Percentiles rank a stretch among this genome's conserved stretches.
These are phyloP conservation scores for Eimeria sp. DNA, from an alignment of 169 alveolate species.

Conservation along the genomic window DNA sequence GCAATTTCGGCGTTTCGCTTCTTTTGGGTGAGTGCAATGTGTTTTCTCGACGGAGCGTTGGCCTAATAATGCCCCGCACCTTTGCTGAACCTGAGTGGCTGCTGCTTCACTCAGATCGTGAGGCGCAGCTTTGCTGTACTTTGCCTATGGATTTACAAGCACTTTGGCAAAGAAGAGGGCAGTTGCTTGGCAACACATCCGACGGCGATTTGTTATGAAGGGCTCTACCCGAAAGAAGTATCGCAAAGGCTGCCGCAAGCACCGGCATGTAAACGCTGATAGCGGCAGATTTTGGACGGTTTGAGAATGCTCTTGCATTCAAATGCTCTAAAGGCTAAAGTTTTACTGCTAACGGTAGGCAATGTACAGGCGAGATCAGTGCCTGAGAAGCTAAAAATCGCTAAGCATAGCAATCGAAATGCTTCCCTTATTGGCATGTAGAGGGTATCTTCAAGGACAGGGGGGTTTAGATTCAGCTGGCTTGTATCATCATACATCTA, in stretches of 20 bases:
- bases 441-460: neutral
- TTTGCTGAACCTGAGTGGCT: neutral
- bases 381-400: neutral
- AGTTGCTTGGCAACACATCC: neutral
- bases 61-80: neutral
- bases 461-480: neutral
- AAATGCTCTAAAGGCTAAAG: neutral
- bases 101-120: neutral
- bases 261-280: neutral
- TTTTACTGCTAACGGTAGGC: neutral
- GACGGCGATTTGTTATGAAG: neutral
- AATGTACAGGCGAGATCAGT: neutral
- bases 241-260: neutral
- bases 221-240: neutral
- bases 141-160: neutral
- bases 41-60: neutral
- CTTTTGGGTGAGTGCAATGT: neutral
- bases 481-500: neutral
- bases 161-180: neutral
- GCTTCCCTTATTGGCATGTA: neutral
- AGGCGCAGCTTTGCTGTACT: neutral
- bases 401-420: neutral
- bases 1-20: neutral
- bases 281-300: neutral
- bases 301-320: neutral